Percentiles rank a stretch among this genome's conserved stretches.
Conservation (phyloP, 176 grass and related monocot genomes). For the Ensete ventricosum region DNA sequence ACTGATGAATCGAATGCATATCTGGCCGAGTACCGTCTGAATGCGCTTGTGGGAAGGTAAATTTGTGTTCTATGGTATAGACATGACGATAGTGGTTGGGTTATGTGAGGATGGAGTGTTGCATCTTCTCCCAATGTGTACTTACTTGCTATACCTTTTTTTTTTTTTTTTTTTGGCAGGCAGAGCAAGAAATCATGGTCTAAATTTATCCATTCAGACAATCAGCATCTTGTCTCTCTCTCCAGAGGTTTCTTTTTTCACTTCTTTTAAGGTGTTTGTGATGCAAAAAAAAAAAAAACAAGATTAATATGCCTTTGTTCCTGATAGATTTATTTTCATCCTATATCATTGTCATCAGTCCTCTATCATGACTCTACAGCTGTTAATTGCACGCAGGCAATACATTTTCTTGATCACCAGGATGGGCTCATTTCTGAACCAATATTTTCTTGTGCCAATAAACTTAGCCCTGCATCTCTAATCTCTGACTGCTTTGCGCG, state of each 20-base stretch:
- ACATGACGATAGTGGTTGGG: not conserved
- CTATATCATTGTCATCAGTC: too few species aligned
- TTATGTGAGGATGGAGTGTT: not conserved
- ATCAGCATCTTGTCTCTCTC: conserved; percentile 64
- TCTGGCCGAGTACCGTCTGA: conserved; percentile 56
- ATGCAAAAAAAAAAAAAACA: not conserved
- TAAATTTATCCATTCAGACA: conserved; percentile 60
- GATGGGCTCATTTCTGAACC: not conserved
- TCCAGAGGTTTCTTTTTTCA: conserved; percentile 35
- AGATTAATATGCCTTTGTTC: too few species aligned
- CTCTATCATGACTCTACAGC: not conserved
- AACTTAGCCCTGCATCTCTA: too few species aligned
- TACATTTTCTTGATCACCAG: conserved; percentile 63
- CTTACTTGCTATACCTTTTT: not conserved
- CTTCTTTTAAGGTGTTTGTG: too few species aligned
- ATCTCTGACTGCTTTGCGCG: too few species aligned
- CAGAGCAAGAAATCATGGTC: conserved; percentile 59
- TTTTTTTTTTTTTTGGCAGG: conserved; percentile 19
- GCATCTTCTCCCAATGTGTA: not conserved
- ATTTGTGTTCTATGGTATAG: not conserved
- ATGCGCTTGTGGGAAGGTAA: conserved; percentile 74
- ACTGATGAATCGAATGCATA: conserved; percentile 65
- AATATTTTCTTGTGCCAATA: not conserved
- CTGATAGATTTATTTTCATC: too few species aligned
- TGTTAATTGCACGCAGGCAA: conserved; percentile 31